These are phyloP conservation scores for Pichia sp. DNA, from an alignment of 1,139 yeast species.

Conservation along the genomic window DNA sequence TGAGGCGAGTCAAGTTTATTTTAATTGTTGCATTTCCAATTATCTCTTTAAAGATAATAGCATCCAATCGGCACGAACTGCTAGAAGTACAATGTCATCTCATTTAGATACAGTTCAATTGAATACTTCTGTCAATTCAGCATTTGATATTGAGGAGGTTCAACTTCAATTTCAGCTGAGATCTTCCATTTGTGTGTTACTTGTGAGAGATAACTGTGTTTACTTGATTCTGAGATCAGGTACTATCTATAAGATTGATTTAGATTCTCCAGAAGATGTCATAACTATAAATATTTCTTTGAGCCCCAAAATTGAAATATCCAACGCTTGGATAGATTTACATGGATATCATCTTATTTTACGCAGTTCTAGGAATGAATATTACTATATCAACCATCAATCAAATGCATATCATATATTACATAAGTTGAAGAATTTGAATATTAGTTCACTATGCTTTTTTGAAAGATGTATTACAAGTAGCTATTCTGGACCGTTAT, in stretches of 20 bases:
- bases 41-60: neutral
- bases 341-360: constrained; percentile 45
- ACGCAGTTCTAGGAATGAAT: constrained; percentile 39
- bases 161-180: constrained; percentile 47
- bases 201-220: constrained; percentile 43
- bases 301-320: constrained; percentile 26
- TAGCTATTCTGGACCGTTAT: constrained; percentile 38
- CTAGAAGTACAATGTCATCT: neutral
- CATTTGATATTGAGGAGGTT: constrained; percentile 39
- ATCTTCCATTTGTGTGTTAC: constrained; percentile 35
- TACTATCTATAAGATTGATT: constrained; percentile 43
- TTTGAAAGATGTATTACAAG: constrained; percentile 33
- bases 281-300: constrained; percentile 30
- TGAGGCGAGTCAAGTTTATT: neutral
- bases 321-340: constrained; percentile 40
- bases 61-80: neutral
- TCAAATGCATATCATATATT: constrained; percentile 34
- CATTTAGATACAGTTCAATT: constrained; percentile 18
- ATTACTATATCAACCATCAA: constrained; percentile 37
- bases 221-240: constrained; percentile 42
- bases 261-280: constrained; percentile 49
- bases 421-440: constrained; percentile 36
- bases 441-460: constrained; percentile 40
- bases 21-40: neutral
- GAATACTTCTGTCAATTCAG: constrained; percentile 3